Base-by-base conservation (phyloP, 305 asterid genomes). In the Fraxinus greggii region DNA sequence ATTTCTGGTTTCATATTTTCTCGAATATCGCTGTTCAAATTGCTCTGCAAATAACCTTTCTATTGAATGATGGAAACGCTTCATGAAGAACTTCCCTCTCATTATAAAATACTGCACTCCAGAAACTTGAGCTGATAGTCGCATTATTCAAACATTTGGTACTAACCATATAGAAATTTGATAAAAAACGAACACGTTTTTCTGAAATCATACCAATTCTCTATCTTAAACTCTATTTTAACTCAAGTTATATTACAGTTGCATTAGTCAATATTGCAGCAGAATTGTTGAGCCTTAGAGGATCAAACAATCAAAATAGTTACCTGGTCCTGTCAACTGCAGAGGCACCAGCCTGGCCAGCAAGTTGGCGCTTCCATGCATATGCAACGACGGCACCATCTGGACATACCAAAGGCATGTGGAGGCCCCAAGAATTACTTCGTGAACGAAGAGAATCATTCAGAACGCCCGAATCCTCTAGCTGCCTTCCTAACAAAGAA, bases 281-380 rank as follows among this genome's bases (percentile, higher is more conserved):
- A 28, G 32, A 78, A 78, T 77, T 38, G 28, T 77, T 56, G 29
- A 72, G n/a, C 81, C 15, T 63, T 40, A 7, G 75, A 54, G 65
- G 63, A 83, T 83, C 69, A 67, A 84, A 83, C 79, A 51, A 28
- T 40, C 74, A 65, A 29, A 75, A 75, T 19, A 81, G 35, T 17
- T 86, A 93, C 97, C 98, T 91, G 81, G 99, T 93, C 85, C 99
- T 88, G 86, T 95, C 99, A 65, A 95, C 99, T 15, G 99, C 99
- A 77, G 99, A 95, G 81, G 99, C 98, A 79, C 99, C 99, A 78
- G 99, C 99, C 92, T 95, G 99, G 73, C 98, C 99, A 87, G 99
- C 99, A 87, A 95, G 99, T 87, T 95, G 98, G 69, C 99, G 97
- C 86, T 95, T 95, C 99, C 98, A 95, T 26, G 98, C 99, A 86